phyloP scores from a whole-genome alignment of 2,329 filamentous ascomycete genomes.

The Colletotrichum sp. region DNA sequence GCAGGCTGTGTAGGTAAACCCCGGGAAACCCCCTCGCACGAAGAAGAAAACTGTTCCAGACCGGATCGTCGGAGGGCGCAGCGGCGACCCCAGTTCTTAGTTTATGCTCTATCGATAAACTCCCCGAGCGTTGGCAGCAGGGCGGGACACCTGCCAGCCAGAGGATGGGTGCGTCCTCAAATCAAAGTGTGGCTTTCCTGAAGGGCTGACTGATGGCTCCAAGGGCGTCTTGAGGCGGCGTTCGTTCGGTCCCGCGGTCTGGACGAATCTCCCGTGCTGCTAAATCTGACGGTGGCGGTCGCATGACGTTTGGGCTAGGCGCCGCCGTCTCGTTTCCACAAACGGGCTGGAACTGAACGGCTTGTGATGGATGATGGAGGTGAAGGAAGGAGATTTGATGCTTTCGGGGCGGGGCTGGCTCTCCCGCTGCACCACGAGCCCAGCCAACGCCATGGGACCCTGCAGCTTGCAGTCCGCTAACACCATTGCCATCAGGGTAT shows the following conservation, averaged over 20 bases:
- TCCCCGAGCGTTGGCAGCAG: neutral
- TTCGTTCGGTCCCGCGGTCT: neutral
- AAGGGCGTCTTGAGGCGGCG: neutral
- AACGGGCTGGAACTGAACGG: neutral
- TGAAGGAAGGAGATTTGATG: neutral
- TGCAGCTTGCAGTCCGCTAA: neutral
- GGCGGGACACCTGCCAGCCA: no score
- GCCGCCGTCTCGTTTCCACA: neutral
- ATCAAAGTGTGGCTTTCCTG: neutral
- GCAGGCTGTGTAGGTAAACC: neutral
- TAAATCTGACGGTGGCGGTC: slow-evolving; percentile 1
- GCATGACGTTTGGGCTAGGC: neutral
- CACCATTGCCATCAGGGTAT: neutral
- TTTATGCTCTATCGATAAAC: neutral
- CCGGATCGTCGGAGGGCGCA: slow-evolving; percentile 5
- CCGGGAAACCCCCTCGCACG: neutral
- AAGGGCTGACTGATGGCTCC: slow-evolving; percentile 3
- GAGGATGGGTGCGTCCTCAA: neutral
- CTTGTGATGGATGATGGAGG: neutral
- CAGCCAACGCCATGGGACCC: neutral
- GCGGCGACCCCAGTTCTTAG: neutral
- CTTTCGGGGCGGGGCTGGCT: neutral
- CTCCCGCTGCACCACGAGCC: neutral
- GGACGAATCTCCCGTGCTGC: neutral
- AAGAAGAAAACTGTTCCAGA: neutral